Evolutionary conservation across 305 asterid species (phyloP).

Genomic region (Solanum aculeatissimum): DNA sequence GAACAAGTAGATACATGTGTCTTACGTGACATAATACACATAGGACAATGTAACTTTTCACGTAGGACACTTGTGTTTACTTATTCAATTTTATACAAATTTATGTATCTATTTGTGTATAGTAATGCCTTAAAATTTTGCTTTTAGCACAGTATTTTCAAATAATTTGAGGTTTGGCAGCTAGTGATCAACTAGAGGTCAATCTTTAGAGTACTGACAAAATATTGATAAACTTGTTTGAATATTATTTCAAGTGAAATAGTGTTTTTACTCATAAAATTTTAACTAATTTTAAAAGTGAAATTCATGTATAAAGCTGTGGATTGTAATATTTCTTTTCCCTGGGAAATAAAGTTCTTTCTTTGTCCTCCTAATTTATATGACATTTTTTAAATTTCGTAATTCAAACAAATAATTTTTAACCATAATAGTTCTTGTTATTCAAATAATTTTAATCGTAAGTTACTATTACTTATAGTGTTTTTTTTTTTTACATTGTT

Average conservation of each 20-base stretch:
- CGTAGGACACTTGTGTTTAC: background rate
- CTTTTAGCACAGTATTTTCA: background rate
- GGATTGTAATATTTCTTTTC: background rate
- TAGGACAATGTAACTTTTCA: background rate
- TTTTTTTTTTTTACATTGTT: background rate
- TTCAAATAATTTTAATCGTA: background rate
- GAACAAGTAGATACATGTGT: fast-evolving
- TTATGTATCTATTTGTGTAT: background rate
- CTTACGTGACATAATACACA: background rate
- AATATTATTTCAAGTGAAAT: background rate
- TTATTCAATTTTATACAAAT: background rate
- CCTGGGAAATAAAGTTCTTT: background rate
- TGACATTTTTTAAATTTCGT: no score
- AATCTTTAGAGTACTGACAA: background rate
- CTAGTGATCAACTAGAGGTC: background rate
- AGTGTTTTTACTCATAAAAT: background rate
- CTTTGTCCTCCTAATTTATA: no score
- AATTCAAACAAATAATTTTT: background rate
- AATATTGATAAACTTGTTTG: background rate
- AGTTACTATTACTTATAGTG: background rate
- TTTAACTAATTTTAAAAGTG: background rate
- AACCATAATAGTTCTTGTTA: background rate
- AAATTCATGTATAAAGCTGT: background rate
- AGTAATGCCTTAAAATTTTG: background rate
- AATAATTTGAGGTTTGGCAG: background rate